Conservation (phyloP, 768 basidiomycete species). For the Russula earlei region DNA sequence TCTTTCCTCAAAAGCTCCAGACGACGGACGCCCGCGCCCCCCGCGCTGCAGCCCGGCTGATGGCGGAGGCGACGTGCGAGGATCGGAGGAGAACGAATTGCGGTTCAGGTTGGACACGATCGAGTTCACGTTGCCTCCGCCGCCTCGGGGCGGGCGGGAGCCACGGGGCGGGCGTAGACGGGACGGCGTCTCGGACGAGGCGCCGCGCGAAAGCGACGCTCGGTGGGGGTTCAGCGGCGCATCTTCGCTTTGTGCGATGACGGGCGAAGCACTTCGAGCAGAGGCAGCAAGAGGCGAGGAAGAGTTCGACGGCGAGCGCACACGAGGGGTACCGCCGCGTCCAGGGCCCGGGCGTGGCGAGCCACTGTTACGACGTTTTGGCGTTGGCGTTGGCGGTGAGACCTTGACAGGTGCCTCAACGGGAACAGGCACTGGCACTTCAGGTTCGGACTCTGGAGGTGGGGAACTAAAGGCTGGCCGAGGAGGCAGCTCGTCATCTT, state of each 20-base stretch:
- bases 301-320: slow-evolving; percentile 17
- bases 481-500: slow-evolving; percentile 40
- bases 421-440: background rate
- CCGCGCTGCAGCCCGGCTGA: slow-evolving; percentile 7
- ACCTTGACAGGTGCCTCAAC: slow-evolving; percentile 30
- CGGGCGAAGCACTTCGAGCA: slow-evolving; percentile 13
- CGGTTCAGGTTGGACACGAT: slow-evolving; percentile 15
- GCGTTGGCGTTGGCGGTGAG: slow-evolving; percentile 43
- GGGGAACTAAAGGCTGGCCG: slow-evolving; percentile 20
- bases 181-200: slow-evolving; percentile 4
- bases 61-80: slow-evolving; percentile 10
- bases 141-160: slow-evolving; percentile 15
- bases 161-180: slow-evolving; percentile 15
- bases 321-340: slow-evolving; percentile 27
- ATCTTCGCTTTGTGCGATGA: slow-evolving; percentile 6
- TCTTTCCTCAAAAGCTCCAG: slow-evolving; percentile 10
- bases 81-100: slow-evolving; percentile 9
- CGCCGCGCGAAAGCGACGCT: slow-evolving; percentile 12
- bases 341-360: slow-evolving; percentile 28
- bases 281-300: slow-evolving; percentile 2
- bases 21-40: slow-evolving; percentile 19
- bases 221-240: slow-evolving; percentile 8
- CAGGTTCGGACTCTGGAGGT: slow-evolving; percentile 23
- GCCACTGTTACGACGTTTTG: slow-evolving; percentile 42
- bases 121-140: background rate